Conservation (phyloP, 2,329 filamentous ascomycete genomes). For the Stagonosporopsis chrysanthemi region DNA sequence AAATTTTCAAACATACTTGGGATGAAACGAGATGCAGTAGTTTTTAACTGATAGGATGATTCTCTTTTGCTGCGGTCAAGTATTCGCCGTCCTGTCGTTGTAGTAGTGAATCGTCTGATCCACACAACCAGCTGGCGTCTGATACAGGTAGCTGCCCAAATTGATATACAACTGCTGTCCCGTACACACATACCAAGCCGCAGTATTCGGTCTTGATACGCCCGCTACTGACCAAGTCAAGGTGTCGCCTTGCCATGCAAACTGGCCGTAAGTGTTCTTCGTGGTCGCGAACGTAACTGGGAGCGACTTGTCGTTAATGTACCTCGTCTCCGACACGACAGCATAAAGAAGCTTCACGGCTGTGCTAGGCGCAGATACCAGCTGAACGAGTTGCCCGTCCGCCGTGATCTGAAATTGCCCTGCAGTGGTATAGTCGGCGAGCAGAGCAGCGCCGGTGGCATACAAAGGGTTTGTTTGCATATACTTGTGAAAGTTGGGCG, state of each 20-base stretch:
- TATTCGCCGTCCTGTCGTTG: constrained; percentile 47
- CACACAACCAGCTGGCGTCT: constrained; percentile 64
- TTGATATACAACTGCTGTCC: constrained; percentile 64
- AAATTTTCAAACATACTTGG: not conserved
- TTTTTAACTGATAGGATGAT: not conserved
- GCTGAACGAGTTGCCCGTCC: constrained; percentile 63
- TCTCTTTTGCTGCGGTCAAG: constrained; percentile 6
- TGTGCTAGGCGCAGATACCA: constrained; percentile 58
- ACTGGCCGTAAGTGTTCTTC: constrained; percentile 63
- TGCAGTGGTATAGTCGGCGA: constrained; percentile 61
- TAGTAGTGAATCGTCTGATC: constrained; percentile 62
- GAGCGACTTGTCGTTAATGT: constrained; percentile 52
- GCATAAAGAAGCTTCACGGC: constrained; percentile 53
- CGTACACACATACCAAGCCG: constrained; percentile 67
- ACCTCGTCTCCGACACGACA: constrained; percentile 35
- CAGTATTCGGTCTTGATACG: constrained; percentile 62
- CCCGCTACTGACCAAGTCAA: constrained; percentile 61
- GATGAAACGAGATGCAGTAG: not conserved
- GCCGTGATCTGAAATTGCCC: constrained; percentile 64
- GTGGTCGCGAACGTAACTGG: constrained; percentile 60
- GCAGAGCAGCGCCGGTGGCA: constrained; percentile 58
- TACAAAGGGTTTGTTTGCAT: constrained; percentile 48
- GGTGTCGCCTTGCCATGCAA: constrained; percentile 66
- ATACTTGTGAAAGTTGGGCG: constrained; percentile 62
- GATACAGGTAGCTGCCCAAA: constrained; percentile 65